These are phyloP conservation scores for Aspergillus piperis DNA, from an alignment of 2,329 filamentous ascomycete species.

Conservation along the genomic window DNA sequence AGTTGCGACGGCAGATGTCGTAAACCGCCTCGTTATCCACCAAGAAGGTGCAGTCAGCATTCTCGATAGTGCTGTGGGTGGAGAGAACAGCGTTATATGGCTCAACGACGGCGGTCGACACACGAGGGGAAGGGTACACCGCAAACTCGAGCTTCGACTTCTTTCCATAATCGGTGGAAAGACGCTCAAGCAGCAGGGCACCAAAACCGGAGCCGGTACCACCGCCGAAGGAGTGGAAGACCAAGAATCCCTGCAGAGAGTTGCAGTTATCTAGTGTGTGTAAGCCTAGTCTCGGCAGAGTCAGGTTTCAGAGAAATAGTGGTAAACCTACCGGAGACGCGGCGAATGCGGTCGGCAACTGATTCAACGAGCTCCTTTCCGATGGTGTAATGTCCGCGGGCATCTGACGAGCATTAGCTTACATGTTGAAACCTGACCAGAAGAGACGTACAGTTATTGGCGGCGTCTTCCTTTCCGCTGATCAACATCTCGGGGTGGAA, in stretches of 20 bases:
- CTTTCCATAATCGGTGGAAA: slow-evolving; percentile 66
- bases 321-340: slow-evolving; percentile 57
- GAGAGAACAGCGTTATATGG: slow-evolving; percentile 64
- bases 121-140: slow-evolving; percentile 65
- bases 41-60: slow-evolving; percentile 68
- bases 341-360: slow-evolving; percentile 65
- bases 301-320: background rate
- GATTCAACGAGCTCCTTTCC: slow-evolving; percentile 67
- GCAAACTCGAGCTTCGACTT: slow-evolving; percentile 69
- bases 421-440: background rate
- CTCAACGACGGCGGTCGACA: slow-evolving; percentile 68
- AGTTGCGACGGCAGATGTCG: slow-evolving; percentile 65
- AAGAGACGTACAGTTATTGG: slow-evolving; percentile 60
- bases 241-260: slow-evolving; percentile 66
- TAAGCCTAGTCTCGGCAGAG: slow-evolving; percentile 4
- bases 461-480: slow-evolving; percentile 69
- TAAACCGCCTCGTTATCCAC: slow-evolving; percentile 71
- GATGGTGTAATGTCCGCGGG: slow-evolving; percentile 68
- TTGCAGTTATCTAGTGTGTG: slow-evolving; percentile 60
- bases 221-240: slow-evolving; percentile 70
- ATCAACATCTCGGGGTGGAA: slow-evolving; percentile 68
- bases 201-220: slow-evolving; percentile 69
- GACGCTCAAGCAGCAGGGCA: slow-evolving; percentile 64
- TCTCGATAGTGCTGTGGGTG: slow-evolving; percentile 65
- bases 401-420: slow-evolving; percentile 49